Percentiles rank a stretch among this genome's conserved stretches.
Conservation (phyloP, 805 yeast genomes). For the Candida corydali region DNA sequence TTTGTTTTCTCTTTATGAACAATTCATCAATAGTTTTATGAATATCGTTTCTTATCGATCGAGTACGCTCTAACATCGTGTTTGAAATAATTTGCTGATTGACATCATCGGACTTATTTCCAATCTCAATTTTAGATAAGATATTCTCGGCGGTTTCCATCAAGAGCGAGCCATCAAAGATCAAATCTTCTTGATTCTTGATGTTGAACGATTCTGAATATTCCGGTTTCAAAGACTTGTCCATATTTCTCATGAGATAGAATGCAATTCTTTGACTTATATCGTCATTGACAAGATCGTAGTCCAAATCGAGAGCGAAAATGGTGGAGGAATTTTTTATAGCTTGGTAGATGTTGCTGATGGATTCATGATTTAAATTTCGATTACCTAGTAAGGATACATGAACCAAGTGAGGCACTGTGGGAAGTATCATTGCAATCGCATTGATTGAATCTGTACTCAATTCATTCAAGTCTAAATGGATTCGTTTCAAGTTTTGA, state of each 20-base stretch:
- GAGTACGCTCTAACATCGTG: conserved; percentile 49
- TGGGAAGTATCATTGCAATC: conserved; percentile 44
- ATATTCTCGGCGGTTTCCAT: conserved; percentile 71
- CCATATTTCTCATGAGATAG: conserved; percentile 56
- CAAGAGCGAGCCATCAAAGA: conserved; percentile 71
- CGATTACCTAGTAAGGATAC: conserved; percentile 53
- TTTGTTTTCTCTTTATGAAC: conserved; percentile 43
- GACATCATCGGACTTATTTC: conserved; percentile 31
- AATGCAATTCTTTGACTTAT: conserved; percentile 52
- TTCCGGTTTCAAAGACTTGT: conserved; percentile 32
- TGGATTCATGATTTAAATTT: conserved; percentile 38
- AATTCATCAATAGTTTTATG: conserved; percentile 49
- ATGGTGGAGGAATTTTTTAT: conserved; percentile 44
- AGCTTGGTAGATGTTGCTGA: conserved; percentile 48
- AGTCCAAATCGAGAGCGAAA: conserved; percentile 50
- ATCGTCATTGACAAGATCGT: conserved; percentile 49
- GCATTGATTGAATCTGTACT: conserved; percentile 45
- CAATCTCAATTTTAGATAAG: conserved; percentile 40
- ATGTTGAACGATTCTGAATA: conserved; percentile 7
- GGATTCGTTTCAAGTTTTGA: conserved; percentile 45
- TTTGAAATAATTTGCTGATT: conserved; percentile 43
- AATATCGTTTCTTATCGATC: conserved; percentile 46
- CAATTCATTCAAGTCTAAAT: conserved; percentile 51
- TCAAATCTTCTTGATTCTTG: conserved; percentile 46
- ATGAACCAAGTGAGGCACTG: conserved; percentile 45